phyloP scores from a whole-genome alignment of 495 filamentous ascomycete species.

The Penicillium daleae region DNA sequence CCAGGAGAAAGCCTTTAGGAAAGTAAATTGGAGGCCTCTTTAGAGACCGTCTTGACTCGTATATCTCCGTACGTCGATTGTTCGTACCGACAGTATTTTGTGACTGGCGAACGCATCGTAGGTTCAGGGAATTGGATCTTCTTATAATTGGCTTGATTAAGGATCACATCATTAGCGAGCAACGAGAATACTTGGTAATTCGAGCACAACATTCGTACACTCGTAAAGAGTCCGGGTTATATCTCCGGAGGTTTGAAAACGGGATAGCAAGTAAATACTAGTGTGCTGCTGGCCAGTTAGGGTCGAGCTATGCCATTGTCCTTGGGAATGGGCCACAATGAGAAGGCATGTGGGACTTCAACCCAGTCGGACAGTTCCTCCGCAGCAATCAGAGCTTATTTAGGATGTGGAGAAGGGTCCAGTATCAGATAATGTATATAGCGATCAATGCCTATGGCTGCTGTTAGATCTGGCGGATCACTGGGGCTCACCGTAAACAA shows the following conservation, averaged over 20 bases:
- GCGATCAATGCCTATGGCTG: not conserved
- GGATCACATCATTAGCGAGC: conserved; percentile 18
- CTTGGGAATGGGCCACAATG: conserved; percentile 13
- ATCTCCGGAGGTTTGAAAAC: conserved; percentile 13
- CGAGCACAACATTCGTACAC: not conserved
- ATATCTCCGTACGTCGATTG: not conserved
- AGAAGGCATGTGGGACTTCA: conserved; percentile 18
- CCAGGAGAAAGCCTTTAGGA: conserved; percentile 9
- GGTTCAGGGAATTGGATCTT: conserved; percentile 6
- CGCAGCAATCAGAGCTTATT: conserved; percentile 10
- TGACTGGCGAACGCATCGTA: not conserved
- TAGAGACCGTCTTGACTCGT: not conserved
- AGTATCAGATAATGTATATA: not conserved
- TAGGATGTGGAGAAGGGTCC: conserved; percentile 19
- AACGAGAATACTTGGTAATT: conserved; percentile 6
- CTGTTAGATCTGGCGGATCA: not conserved
- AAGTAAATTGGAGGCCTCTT: conserved; percentile 14
- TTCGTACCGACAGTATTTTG: not conserved
- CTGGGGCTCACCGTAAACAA: not conserved
- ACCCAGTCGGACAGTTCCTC: conserved; percentile 29
- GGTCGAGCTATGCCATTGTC: conserved; percentile 15
- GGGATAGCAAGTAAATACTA: conserved; percentile 14
- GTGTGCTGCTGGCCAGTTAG: conserved; percentile 7
- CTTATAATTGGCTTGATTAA: conserved; percentile 22
- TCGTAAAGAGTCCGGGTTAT: conserved; percentile 13